Percentiles rank a stretch among this genome's conserved stretches.
These are phyloP conservation scores for Microsporum canis DNA, from an alignment of 2,329 filamentous ascomycete species.

Conservation along the genomic window DNA sequence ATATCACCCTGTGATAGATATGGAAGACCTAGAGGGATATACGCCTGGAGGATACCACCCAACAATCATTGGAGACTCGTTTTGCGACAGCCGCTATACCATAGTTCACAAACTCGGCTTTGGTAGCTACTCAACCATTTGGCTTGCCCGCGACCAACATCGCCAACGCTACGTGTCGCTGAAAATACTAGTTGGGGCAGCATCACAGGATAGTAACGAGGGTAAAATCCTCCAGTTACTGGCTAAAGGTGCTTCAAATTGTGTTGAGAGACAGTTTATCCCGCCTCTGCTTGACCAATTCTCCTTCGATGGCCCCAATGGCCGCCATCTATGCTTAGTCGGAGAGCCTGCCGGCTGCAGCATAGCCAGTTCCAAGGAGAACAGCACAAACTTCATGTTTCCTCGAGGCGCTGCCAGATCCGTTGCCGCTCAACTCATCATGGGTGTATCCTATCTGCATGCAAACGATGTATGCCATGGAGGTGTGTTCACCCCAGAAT, in stretches of 20 bases:
- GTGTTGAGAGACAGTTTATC: conserved; percentile 8
- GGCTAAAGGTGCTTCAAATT: conserved; percentile 1
- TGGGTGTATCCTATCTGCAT: conserved; percentile 17
- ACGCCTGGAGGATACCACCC: conserved; percentile 26
- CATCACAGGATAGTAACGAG: conserved; percentile 7
- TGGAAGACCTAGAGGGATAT: conserved; percentile 22
- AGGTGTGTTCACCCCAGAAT: conserved; percentile 9
- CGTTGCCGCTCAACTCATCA: conserved; percentile 14
- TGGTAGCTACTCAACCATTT: conserved; percentile 16
- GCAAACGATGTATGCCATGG: conserved; percentile 16
- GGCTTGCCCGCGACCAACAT: conserved; percentile 13
- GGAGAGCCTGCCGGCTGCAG: conserved; percentile 12
- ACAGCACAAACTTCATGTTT: conserved; percentile 16
- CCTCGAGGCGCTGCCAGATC: conserved; percentile 16
- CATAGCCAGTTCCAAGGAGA: conserved; percentile 14
- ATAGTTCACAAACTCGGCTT: conserved; percentile 18
- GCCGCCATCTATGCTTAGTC: conserved; percentile 13
- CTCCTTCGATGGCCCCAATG: conserved; percentile 13
- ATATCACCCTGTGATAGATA: conserved; percentile 12
- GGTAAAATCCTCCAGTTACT: conserved; percentile 10
- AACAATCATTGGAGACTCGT: conserved; percentile 17
- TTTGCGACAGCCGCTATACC: conserved; percentile 10
- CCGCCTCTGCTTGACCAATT: conserved; percentile 10
- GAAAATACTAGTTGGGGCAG: conserved; percentile 16
- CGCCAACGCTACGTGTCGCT: conserved; percentile 16